Conservation (phyloP, 1,139 yeast genomes). For the Pichia inconspicua region DNA sequence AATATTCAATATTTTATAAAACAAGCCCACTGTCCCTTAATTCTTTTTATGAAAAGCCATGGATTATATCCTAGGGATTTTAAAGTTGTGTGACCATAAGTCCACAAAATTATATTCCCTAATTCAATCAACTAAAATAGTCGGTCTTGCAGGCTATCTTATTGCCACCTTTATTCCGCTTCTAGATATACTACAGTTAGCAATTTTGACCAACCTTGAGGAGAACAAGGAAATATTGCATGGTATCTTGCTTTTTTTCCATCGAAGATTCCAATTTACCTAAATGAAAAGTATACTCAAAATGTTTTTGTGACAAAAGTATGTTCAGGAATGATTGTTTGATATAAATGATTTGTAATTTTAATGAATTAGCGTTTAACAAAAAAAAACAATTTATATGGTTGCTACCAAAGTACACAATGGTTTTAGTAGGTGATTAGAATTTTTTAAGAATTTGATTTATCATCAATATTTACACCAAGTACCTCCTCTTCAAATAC, state of each 20-base stretch:
- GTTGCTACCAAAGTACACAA: no score
- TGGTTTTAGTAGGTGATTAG: no score
- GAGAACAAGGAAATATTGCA: slow-evolving; percentile 31
- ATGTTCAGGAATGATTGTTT: slow-evolving; percentile 35
- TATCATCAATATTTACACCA: no score
- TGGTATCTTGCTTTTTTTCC: slow-evolving; percentile 84
- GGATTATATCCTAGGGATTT: slow-evolving; percentile 46
- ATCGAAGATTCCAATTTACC: slow-evolving; percentile 38
- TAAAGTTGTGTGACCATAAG: slow-evolving; percentile 33
- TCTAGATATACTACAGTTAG: slow-evolving; percentile 51
- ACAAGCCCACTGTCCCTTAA: slow-evolving; percentile 53
- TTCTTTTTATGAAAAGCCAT: slow-evolving; percentile 44
- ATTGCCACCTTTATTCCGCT: no score
- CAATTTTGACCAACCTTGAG: slow-evolving; percentile 28
- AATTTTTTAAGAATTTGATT: no score
- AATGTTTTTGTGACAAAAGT: slow-evolving; percentile 38
- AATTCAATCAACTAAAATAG: slow-evolving; percentile 44
- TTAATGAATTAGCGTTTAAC: no score
- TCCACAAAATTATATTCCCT: slow-evolving; percentile 19
- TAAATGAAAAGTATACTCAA: slow-evolving; percentile 48
- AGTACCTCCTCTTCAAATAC: no score
- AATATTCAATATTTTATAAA: slow-evolving; percentile 24
- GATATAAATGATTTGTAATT: slow-evolving; percentile 62
- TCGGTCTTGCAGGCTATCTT: slow-evolving; percentile 73
- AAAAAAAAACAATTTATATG: no score